phyloP scores from a whole-genome alignment of 1,284 basidiomycete genomes.

The Cryptococcus sp. region DNA sequence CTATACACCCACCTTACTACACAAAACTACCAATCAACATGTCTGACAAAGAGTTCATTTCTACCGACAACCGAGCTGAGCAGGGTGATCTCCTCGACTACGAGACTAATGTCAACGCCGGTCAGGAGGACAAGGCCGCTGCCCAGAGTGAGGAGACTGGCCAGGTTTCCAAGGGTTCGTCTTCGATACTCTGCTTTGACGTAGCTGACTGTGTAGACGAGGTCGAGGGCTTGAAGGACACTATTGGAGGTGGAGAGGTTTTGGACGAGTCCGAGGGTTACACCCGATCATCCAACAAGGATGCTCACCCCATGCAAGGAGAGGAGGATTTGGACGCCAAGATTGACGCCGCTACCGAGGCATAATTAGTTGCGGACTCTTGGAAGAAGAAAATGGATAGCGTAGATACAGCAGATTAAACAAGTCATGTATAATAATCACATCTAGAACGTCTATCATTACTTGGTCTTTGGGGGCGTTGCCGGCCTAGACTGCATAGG shows the following conservation, averaged over 20 bases:
- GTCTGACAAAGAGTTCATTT: slow-evolving; percentile 21
- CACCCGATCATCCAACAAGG: slow-evolving; percentile 36
- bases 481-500: slow-evolving; percentile 38
- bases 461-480: slow-evolving; percentile 22
- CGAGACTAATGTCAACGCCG: slow-evolving; percentile 52
- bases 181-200: neutral
- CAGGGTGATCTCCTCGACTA: neutral
- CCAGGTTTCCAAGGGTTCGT: slow-evolving; percentile 29
- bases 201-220: slow-evolving; percentile 24
- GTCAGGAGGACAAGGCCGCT: slow-evolving; percentile 49
- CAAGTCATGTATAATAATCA: slow-evolving; percentile 2
- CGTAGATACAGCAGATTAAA: neutral
- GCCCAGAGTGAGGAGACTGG: slow-evolving; percentile 35
- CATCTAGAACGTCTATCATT: slow-evolving; percentile 4
- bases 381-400: neutral
- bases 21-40: slow-evolving; percentile 9
- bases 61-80: slow-evolving; percentile 11
- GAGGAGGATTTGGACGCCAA: slow-evolving; percentile 24
- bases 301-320: slow-evolving; percentile 23
- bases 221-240: slow-evolving; percentile 37
- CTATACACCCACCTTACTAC: neutral
- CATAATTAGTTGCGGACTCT: neutral
- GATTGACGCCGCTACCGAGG: slow-evolving; percentile 6
- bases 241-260: slow-evolving; percentile 33
- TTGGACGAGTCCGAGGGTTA: slow-evolving; percentile 38